These are phyloP conservation scores for Colletotrichum camelliae DNA, from an alignment of 2,329 filamentous ascomycete genomes.

Conservation along the genomic window DNA sequence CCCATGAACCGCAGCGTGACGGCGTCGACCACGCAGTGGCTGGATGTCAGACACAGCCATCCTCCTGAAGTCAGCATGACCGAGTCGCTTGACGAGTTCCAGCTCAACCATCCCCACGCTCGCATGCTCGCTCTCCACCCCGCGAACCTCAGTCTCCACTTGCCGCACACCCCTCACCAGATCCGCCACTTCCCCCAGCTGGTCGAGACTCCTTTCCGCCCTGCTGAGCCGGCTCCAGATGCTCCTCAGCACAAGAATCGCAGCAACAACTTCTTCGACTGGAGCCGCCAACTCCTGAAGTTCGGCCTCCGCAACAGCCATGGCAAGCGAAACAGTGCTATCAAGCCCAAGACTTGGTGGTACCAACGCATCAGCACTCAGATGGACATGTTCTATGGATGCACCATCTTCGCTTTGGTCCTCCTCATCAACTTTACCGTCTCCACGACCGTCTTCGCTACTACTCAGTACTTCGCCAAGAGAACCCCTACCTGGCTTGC, in stretches of 20 bases:
- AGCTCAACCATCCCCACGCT: constrained; percentile 9
- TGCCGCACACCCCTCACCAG: not conserved
- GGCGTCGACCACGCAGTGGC: not conserved
- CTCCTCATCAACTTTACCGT: not conserved
- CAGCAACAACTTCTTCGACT: not conserved
- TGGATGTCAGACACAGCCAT: not conserved
- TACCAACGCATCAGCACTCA: constrained; percentile 4
- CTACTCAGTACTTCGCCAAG: not conserved
- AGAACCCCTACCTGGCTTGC: not conserved
- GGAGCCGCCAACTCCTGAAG: not conserved
- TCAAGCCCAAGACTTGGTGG: not conserved
- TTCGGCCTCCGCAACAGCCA: not conserved
- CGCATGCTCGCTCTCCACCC: constrained; percentile 3
- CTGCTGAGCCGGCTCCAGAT: not conserved
- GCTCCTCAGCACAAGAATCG: not conserved
- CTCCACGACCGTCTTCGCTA: not conserved
- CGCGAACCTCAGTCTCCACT: not conserved
- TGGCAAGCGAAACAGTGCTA: not conserved
- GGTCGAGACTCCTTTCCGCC: not conserved
- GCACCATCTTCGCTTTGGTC: not conserved
- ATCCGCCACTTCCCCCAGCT: not conserved
- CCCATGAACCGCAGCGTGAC: constrained; percentile 5
- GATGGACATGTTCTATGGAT: not conserved
- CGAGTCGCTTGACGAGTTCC: constrained; percentile 16
- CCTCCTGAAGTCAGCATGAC: constrained; percentile 1